A percentile compares a stretch with the other conserved stretches of the same genome.
These are phyloP conservation scores for Yamagishiella unicocca DNA, from an alignment of 139 green algal genomes.

Conservation along the genomic window DNA sequence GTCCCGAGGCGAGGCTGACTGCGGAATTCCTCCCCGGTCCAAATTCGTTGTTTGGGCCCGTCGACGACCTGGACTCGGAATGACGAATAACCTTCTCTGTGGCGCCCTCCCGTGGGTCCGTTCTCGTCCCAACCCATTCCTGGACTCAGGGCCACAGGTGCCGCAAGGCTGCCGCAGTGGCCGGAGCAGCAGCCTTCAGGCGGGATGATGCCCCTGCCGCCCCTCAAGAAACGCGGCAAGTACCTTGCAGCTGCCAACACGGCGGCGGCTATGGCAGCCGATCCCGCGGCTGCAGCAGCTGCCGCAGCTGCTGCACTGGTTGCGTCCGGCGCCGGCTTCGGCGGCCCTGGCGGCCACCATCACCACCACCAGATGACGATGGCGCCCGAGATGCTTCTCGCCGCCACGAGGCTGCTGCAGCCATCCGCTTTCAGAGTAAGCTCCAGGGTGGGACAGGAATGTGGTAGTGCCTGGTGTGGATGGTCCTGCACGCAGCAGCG, in stretches of 20 bases:
- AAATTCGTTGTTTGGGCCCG: too few relatives aligned
- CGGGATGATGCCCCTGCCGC: background rate
- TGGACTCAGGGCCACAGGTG: too few relatives aligned
- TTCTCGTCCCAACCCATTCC: too few relatives aligned
- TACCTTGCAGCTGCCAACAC: background rate
- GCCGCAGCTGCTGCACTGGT: background rate
- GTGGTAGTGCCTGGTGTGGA: background rate
- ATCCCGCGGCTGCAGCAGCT: too few relatives aligned
- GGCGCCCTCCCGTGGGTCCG: too few relatives aligned
- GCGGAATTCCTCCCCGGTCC: too few relatives aligned
- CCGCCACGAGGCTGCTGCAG: background rate
- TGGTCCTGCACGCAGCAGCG: too few relatives aligned
- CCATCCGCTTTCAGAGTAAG: constrained; percentile 30
- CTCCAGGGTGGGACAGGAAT: constrained; percentile 10
- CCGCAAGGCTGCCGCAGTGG: background rate
- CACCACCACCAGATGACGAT: too few relatives aligned
- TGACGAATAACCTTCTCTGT: too few relatives aligned
- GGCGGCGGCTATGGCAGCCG: background rate
- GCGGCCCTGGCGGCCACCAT: background rate
- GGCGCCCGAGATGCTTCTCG: constrained; percentile 35
- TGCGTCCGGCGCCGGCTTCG: background rate
- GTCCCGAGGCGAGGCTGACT: too few relatives aligned
- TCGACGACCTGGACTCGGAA: too few relatives aligned
- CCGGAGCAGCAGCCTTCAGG: background rate
- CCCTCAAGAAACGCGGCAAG: constrained; percentile 43